phyloP scores from a whole-genome alignment of 768 basidiomycete genomes.

The Russula emetica region DNA sequence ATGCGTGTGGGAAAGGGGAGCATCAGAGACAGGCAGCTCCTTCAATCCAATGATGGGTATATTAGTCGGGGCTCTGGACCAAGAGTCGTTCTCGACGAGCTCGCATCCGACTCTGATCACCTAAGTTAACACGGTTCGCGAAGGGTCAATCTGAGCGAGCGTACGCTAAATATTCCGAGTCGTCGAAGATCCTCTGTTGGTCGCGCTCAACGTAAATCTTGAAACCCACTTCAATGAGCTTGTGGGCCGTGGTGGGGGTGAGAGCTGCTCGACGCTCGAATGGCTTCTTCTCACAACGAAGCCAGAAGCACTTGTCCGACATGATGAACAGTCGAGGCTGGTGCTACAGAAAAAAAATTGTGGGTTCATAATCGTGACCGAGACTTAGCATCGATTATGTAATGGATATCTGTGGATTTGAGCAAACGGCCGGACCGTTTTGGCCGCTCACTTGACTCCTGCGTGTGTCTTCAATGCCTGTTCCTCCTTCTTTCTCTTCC shows the following conservation, averaged over 20 bases:
- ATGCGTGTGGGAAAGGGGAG: slow-evolving; percentile 87
- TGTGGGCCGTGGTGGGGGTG: slow-evolving; percentile 87
- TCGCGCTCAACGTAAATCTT: slow-evolving; percentile 90
- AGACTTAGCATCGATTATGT: neutral
- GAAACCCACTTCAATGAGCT: slow-evolving; percentile 85
- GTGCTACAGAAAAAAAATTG: neutral
- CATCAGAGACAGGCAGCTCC: slow-evolving; percentile 81
- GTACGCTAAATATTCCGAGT: slow-evolving; percentile 88
- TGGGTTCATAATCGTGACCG: neutral
- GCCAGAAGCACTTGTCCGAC: slow-evolving; percentile 66
- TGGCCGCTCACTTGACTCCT: slow-evolving; percentile 2
- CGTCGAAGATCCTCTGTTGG: slow-evolving; percentile 89
- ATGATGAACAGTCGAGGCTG: slow-evolving; percentile 34
- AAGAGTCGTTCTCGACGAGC: slow-evolving; percentile 82
- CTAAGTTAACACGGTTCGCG: slow-evolving; percentile 15
- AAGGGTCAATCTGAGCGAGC: slow-evolving; percentile 34
- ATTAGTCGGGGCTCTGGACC: slow-evolving; percentile 72
- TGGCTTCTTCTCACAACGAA: slow-evolving; percentile 94
- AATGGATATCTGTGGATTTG: neutral
- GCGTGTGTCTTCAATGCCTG: slow-evolving; percentile 35
- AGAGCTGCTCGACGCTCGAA: slow-evolving; percentile 92
- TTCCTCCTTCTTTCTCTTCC: slow-evolving; percentile 56
- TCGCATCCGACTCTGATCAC: slow-evolving; percentile 76
- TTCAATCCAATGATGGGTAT: slow-evolving; percentile 92
- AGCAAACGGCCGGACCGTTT: neutral